Conservation (phyloP, 306 rosid genomes). For the Acacia acuminata region DNA sequence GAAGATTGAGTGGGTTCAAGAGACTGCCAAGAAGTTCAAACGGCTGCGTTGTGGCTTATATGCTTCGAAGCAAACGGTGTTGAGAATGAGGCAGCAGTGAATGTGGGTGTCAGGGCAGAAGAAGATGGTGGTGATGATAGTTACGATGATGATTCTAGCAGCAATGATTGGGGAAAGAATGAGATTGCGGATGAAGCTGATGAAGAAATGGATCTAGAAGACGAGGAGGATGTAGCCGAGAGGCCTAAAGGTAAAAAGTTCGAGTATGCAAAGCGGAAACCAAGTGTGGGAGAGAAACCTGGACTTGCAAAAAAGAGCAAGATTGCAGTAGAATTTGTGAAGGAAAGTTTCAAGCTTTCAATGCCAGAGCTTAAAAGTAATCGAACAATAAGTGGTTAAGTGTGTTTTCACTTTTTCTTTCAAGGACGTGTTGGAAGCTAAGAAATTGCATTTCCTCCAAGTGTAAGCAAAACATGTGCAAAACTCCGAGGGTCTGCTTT, state of each 20-base stretch:
- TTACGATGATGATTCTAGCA: conserved; percentile 58
- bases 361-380: conserved; percentile 35
- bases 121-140: conserved; percentile 26
- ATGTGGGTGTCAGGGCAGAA: conserved; percentile 17
- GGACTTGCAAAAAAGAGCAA: conserved; percentile 63
- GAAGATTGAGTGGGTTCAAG: too few species aligned
- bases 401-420: too few species aligned
- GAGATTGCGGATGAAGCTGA: conserved; percentile 45
- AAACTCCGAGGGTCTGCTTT: too few species aligned
- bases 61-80: too few species aligned
- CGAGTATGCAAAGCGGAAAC: conserved; percentile 53
- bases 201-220: conserved; percentile 42
- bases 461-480: too few species aligned
- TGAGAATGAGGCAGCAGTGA: neutral
- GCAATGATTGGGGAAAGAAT: conserved; percentile 75
- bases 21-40: too few species aligned
- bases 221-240: neutral
- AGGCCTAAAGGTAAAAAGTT: conserved; percentile 44
- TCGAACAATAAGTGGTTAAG: conserved; percentile 50
- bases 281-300: conserved; percentile 31
- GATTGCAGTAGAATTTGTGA: conserved; percentile 35
- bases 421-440: too few species aligned
- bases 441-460: too few species aligned
- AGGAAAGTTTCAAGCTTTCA: conserved; percentile 38
- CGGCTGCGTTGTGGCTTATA: too few species aligned